Evolutionary conservation across 1,284 basidiomycete species (phyloP).

Genomic region (Irpex sp.): DNA sequence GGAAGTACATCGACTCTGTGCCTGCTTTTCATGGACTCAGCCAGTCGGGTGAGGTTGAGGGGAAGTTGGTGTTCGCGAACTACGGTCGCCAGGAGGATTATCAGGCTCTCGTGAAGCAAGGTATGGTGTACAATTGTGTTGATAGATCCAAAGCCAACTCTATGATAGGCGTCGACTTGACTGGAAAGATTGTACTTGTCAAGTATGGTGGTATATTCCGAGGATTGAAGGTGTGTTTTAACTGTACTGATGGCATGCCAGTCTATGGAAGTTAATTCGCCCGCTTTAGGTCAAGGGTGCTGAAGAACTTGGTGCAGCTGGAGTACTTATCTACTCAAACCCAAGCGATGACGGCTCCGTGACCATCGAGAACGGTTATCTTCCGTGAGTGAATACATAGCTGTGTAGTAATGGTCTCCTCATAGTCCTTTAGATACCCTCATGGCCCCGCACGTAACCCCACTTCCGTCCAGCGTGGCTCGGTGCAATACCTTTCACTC

Average conservation of each 20-base stretch:
- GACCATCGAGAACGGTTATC: conserved; percentile 75
- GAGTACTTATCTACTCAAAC: conserved; percentile 83
- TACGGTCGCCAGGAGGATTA: conserved; percentile 70
- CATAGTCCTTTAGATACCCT: conserved; percentile 44
- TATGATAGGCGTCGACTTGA: conserved; percentile 49
- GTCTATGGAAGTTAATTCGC: background rate
- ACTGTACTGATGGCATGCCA: background rate
- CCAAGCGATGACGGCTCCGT: conserved; percentile 86
- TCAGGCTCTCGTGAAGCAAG: conserved; percentile 36
- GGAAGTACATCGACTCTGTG: conserved; percentile 52
- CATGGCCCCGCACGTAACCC: conserved; percentile 89
- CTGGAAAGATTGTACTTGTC: conserved; percentile 76
- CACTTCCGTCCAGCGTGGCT: conserved; percentile 84
- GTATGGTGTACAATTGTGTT: conserved; percentile 23
- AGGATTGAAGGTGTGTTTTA: conserved; percentile 65
- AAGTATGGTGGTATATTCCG: conserved; percentile 84
- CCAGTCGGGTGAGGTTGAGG: conserved; percentile 58
- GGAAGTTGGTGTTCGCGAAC: conserved; percentile 78
- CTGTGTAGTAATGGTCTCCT: background rate
- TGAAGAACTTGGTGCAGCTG: conserved; percentile 78
- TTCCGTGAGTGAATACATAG: conserved; percentile 31
- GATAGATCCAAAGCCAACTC: too few species aligned
- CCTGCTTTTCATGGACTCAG: conserved; percentile 74
- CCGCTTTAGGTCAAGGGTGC: conserved; percentile 68
- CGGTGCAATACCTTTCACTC: conserved; percentile 76